phyloP scores from a whole-genome alignment of 2,329 filamentous ascomycete species.

The Penicillium sp. region DNA sequence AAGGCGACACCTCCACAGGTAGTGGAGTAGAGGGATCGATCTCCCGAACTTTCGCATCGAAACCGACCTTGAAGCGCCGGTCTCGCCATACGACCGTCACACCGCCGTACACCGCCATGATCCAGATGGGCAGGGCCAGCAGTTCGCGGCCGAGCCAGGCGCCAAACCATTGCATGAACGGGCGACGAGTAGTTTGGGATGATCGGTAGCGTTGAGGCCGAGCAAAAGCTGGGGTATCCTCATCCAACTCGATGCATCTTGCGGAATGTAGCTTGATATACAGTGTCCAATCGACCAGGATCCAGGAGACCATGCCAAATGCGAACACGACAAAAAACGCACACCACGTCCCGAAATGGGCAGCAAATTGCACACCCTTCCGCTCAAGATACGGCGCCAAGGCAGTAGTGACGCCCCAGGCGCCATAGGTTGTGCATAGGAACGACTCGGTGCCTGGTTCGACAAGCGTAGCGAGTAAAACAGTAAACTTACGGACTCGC shows the following conservation, averaged over 20 bases:
- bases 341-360: slow-evolving; percentile 64
- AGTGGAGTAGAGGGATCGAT: slow-evolving; percentile 33
- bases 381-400: slow-evolving; percentile 61
- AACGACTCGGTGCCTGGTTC: slow-evolving; percentile 91
- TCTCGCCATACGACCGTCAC: slow-evolving; percentile 86
- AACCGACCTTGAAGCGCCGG: slow-evolving; percentile 73
- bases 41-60: slow-evolving; percentile 78
- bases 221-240: slow-evolving; percentile 73
- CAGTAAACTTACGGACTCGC: slow-evolving; percentile 90
- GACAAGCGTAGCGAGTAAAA: slow-evolving; percentile 81
- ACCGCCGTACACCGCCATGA: slow-evolving; percentile 84
- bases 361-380: slow-evolving; percentile 40
- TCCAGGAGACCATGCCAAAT: slow-evolving; percentile 67
- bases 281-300: slow-evolving; percentile 69
- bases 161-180: slow-evolving; percentile 68
- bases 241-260: slow-evolving; percentile 67
- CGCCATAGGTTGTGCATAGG: slow-evolving; percentile 75
- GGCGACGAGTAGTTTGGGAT: slow-evolving; percentile 48
- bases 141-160: slow-evolving; percentile 85
- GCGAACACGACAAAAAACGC: slow-evolving; percentile 68
- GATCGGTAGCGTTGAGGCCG: slow-evolving; percentile 47
- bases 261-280: slow-evolving; percentile 74
- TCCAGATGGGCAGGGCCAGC: slow-evolving; percentile 85
- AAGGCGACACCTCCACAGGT: slow-evolving; percentile 26
- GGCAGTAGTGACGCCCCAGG: slow-evolving; percentile 71